These are phyloP conservation scores for Fusarium sp. DNA, from an alignment of 2,329 filamentous ascomycete species.

Conservation along the genomic window DNA sequence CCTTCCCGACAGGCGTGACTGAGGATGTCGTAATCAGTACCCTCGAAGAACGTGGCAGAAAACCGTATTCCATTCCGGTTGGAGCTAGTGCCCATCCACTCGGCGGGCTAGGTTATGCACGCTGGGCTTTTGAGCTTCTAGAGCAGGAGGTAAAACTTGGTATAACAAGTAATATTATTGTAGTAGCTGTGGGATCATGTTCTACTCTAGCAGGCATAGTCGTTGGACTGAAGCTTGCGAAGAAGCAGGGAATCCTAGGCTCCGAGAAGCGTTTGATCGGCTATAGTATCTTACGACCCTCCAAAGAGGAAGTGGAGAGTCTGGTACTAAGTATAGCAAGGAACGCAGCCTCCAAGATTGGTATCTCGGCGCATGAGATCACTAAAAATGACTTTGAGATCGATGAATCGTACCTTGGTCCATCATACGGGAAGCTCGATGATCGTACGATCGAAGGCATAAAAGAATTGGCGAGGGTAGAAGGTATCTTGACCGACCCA, in stretches of 20 bases:
- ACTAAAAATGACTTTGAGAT: background rate
- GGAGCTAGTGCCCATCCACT: background rate
- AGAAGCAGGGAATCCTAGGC: fast-evolving
- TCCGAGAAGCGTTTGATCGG: background rate
- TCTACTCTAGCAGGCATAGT: background rate
- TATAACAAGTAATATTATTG: background rate
- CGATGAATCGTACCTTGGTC: background rate
- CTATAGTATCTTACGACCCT: background rate
- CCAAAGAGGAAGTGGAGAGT: background rate
- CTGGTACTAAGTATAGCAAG: background rate
- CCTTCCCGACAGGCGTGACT: fast-evolving
- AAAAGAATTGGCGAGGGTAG: background rate
- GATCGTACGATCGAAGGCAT: background rate
- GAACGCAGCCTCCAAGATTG: background rate
- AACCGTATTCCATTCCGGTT: background rate
- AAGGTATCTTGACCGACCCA: background rate
- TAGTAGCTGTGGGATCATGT: background rate
- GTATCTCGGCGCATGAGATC: background rate
- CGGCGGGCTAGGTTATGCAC: background rate
- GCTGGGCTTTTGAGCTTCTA: background rate
- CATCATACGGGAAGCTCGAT: background rate
- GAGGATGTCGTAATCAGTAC: background rate
- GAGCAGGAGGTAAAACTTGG: background rate
- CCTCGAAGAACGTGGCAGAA: background rate
- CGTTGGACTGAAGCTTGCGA: background rate